Evolutionary conservation across 2,329 filamentous ascomycete species (phyloP).

Genomic region (Hypoxylon rubiginosum): DNA sequence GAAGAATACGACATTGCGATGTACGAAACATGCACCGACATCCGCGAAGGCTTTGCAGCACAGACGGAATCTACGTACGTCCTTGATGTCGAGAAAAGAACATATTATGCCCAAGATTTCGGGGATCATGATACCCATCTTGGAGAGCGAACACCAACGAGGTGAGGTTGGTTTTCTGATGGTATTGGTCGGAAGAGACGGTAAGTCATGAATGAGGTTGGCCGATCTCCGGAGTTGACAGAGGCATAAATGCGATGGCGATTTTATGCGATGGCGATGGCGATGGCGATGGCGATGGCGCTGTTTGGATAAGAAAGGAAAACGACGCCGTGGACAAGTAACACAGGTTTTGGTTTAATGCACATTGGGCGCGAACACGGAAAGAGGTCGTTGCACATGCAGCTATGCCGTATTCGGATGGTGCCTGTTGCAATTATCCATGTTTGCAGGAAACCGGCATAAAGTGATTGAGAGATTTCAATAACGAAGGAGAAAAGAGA

Average conservation of each 20-base stretch:
- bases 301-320: not conserved
- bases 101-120: constrained; percentile 49
- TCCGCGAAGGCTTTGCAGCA: constrained; percentile 44
- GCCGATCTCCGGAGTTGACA: not conserved
- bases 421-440: not conserved
- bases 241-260: not conserved
- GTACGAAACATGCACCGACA: constrained; percentile 55
- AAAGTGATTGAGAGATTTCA: not conserved
- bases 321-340: not conserved
- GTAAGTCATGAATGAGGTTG: not conserved
- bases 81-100: constrained; percentile 43
- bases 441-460: not conserved
- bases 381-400: not conserved
- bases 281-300: not conserved
- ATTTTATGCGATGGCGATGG: too few species aligned
- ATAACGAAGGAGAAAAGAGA: not conserved
- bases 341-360: not conserved
- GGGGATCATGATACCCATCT: constrained; percentile 41
- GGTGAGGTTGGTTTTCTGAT: not conserved
- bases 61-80: constrained; percentile 47
- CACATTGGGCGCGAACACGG: not conserved
- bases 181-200: not conserved
- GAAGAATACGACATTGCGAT: constrained; percentile 53
- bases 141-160: constrained; percentile 1
- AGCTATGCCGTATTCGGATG: not conserved